phyloP scores from a whole-genome alignment of 2,329 filamentous ascomycete species.

The Alternaria postmessia region DNA sequence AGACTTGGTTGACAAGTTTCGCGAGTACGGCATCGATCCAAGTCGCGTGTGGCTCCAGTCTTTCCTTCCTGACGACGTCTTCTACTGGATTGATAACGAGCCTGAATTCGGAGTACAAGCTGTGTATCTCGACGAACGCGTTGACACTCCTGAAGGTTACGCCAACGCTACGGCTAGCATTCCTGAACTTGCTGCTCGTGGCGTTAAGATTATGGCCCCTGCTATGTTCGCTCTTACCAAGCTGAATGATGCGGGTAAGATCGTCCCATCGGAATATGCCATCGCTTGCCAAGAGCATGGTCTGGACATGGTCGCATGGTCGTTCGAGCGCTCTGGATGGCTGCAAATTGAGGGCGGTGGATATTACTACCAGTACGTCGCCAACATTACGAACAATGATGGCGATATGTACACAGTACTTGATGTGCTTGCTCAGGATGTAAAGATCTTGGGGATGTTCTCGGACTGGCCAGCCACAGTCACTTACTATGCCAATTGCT shows the following conservation, averaged over 20 bases:
- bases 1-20: constrained; percentile 62
- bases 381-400: constrained; percentile 65
- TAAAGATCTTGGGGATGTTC: constrained; percentile 70
- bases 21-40: constrained; percentile 48
- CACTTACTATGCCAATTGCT: constrained; percentile 77
- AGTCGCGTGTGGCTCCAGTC: constrained; percentile 64
- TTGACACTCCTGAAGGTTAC: constrained; percentile 59
- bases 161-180: constrained; percentile 65
- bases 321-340: constrained; percentile 71
- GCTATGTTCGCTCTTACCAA: constrained; percentile 69
- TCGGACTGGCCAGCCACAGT: constrained; percentile 74
- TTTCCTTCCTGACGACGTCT: constrained; percentile 69
- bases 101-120: constrained; percentile 69
- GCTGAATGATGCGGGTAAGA: constrained; percentile 58
- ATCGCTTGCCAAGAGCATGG: constrained; percentile 66
- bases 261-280: constrained; percentile 71
- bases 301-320: constrained; percentile 73
- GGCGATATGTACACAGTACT: constrained; percentile 72
- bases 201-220: constrained; percentile 70
- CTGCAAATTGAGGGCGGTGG: constrained; percentile 58
- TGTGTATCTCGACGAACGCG: constrained; percentile 70
- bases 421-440: constrained; percentile 68
- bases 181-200: constrained; percentile 62
- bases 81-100: constrained; percentile 71
- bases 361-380: constrained; percentile 53